A percentile compares a stretch with the other conserved stretches of the same genome.
These are phyloP conservation scores for Canavalia ensiformis DNA, from an alignment of 306 rosid species.

Conservation along the genomic window DNA sequence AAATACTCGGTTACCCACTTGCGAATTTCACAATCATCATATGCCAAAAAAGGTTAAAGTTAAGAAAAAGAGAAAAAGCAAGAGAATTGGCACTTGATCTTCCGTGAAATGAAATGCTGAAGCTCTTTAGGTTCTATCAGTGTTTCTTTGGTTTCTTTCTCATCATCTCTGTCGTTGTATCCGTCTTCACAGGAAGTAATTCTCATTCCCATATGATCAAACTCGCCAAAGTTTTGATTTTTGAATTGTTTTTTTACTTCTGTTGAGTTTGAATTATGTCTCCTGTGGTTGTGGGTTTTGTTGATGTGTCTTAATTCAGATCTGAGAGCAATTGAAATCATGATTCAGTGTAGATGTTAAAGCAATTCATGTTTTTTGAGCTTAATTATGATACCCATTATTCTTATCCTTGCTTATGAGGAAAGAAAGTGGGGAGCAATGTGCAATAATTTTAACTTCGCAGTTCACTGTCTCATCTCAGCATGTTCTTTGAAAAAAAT, in stretches of 20 bases:
- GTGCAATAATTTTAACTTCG: conserved; percentile 37
- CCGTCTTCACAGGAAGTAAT: conserved; percentile 47
- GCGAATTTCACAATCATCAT: conserved; percentile 45
- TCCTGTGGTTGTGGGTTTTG: conserved; percentile 30
- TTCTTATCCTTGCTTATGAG: conserved; percentile 37
- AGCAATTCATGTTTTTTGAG: conserved; percentile 25
- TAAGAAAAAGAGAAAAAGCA: conserved; percentile 25
- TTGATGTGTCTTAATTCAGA: conserved; percentile 46
- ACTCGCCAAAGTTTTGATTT: conserved; percentile 7
- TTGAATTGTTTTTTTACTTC: neutral
- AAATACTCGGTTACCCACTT: conserved; percentile 40
- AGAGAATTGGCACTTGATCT: conserved; percentile 43
- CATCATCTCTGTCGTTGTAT: conserved; percentile 40
- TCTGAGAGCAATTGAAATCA: conserved; percentile 42
- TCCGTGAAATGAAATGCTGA: conserved; percentile 53
- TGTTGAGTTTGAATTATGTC: conserved; percentile 21
- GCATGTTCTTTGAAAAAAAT: neutral
- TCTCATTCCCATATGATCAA: conserved; percentile 36
- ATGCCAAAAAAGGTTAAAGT: conserved; percentile 41
- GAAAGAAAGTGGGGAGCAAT: conserved; percentile 38
- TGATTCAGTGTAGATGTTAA: conserved; percentile 40
- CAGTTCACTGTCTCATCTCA: conserved; percentile 13
- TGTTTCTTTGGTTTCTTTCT: conserved; percentile 44
- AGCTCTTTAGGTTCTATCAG: conserved; percentile 58
- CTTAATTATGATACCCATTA: conserved; percentile 39